These are phyloP conservation scores for Oryza glaberrima DNA, from an alignment of 176 grass and related monocot species.

Conservation along the genomic window DNA sequence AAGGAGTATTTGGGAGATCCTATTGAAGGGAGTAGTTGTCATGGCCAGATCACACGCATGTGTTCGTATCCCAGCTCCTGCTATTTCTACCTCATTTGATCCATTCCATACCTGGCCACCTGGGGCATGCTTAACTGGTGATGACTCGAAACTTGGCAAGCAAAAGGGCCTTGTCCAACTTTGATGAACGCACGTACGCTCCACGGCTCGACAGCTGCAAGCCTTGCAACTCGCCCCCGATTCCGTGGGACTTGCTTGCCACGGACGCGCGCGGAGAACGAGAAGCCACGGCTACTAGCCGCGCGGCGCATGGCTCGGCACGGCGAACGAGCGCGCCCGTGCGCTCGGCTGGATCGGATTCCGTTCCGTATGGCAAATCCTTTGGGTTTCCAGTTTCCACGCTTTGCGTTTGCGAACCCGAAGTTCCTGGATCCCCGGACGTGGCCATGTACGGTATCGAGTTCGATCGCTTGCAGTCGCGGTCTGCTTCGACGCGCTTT, in stretches of 20 bases:
- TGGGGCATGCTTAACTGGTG: neutral
- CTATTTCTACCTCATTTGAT: neutral
- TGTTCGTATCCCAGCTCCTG: neutral
- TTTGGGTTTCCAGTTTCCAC: slow-evolving; percentile 13
- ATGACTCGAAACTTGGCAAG: neutral
- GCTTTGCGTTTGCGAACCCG: neutral
- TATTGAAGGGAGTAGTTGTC: neutral
- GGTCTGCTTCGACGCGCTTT: slow-evolving; percentile 1
- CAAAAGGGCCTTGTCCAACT: neutral
- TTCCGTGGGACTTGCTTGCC: neutral
- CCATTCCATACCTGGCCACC: neutral
- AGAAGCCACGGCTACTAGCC: neutral
- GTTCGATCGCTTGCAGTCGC: neutral
- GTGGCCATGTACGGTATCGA: neutral
- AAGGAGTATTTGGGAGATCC: neutral
- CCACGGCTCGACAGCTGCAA: neutral
- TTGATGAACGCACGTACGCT: neutral
- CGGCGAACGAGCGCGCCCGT: neutral
- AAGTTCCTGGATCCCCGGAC: slow-evolving; percentile 29
- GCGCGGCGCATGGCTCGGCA: neutral
- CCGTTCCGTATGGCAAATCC: neutral
- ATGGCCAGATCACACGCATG: neutral
- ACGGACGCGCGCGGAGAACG: neutral
- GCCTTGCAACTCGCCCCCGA: no score
- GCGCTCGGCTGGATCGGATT: neutral